Conservation (phyloP, 257 asterid species). For the Pogostemon cablin region DNA sequence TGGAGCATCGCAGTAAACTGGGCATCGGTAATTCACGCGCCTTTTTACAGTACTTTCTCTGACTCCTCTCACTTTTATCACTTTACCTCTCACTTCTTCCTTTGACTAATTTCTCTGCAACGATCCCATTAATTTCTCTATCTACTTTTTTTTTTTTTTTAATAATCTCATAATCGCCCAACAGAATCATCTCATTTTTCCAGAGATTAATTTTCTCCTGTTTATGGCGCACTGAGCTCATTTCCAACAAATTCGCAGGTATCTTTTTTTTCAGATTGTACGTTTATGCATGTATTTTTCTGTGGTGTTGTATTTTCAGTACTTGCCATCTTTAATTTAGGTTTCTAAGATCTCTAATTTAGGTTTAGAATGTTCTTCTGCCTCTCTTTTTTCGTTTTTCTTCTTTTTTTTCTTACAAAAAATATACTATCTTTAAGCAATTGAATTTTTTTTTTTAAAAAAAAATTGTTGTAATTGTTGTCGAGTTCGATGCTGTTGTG, state of each 20-base stretch:
- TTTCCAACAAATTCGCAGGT: constrained; percentile 26
- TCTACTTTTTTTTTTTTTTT: neutral
- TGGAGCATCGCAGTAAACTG: too few relatives aligned
- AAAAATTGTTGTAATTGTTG: neutral
- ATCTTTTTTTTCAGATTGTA: neutral
- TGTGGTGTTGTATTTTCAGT: neutral
- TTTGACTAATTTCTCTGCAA: constrained; percentile 6
- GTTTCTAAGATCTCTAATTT: neutral
- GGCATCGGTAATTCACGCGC: too few relatives aligned
- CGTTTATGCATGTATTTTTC: constrained; percentile 14
- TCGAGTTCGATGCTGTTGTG: constrained; percentile 22
- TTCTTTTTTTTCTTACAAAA: too few relatives aligned
- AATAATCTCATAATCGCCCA: neutral
- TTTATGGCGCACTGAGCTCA: neutral
- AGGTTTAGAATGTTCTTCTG: constrained; percentile 3
- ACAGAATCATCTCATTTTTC: neutral
- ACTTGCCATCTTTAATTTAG: neutral
- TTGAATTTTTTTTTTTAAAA: neutral
- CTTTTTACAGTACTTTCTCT: neutral
- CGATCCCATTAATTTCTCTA: neutral
- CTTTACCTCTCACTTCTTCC: constrained; percentile 16
- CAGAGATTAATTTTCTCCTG: neutral
- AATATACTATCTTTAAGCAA: neutral
- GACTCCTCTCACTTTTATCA: constrained; percentile 15
- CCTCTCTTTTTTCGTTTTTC: neutral